Percentiles rank a stretch among this genome's conserved stretches.
These are phyloP conservation scores for Acanthamoeba healyi DNA, from an alignment of 208 protist genomes.

Conservation along the genomic window DNA sequence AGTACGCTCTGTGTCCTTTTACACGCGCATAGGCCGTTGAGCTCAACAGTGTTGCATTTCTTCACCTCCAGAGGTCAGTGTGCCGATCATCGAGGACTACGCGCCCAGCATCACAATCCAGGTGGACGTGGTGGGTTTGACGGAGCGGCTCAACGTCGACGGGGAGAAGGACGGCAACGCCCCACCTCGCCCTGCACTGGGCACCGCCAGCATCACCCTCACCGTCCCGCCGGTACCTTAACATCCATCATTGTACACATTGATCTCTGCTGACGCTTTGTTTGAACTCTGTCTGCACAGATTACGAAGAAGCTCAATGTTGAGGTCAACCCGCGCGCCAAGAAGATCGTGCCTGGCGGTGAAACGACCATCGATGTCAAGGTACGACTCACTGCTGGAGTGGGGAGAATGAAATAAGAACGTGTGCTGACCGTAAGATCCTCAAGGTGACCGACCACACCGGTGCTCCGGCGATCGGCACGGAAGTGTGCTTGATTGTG, in stretches of 20 bases:
- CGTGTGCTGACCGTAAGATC: too few relatives aligned
- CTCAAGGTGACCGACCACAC: constrained; percentile 32
- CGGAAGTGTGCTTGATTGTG: constrained; percentile 62
- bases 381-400: not conserved
- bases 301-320: constrained; percentile 56
- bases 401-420: not conserved
- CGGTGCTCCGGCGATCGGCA: not conserved
- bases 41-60: too few relatives aligned
- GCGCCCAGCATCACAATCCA: constrained; percentile 73
- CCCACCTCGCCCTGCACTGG: constrained; percentile 69
- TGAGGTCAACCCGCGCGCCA: constrained; percentile 45
- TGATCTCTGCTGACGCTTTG: not conserved
- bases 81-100: constrained; percentile 75
- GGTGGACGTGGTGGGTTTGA: constrained; percentile 58
- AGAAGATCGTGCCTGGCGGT: constrained; percentile 64
- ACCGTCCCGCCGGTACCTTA: constrained; percentile 50
- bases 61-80: constrained; percentile 51
- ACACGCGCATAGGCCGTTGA: too few relatives aligned
- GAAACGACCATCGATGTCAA: constrained; percentile 59
- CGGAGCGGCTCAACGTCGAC: constrained; percentile 63
- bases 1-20: too few relatives aligned
- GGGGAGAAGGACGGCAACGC: constrained; percentile 35
- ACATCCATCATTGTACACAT: too few relatives aligned
- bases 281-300: not conserved
- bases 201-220: constrained; percentile 57